These are phyloP conservation scores for Herpetospermum pedunculosum DNA, from an alignment of 306 rosid species.

Conservation along the genomic window DNA sequence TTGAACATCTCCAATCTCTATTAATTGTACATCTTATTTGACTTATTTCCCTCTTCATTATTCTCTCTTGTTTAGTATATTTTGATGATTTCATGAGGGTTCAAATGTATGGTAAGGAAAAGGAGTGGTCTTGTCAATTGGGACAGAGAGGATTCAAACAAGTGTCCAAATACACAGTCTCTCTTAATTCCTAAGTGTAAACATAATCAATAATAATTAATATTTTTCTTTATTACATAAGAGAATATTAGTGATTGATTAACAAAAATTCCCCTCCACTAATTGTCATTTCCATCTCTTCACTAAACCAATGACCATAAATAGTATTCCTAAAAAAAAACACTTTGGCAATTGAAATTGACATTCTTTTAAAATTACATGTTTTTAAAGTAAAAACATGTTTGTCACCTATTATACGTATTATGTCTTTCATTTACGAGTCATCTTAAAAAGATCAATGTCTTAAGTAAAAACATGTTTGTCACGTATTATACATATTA, in stretches of 20 bases:
- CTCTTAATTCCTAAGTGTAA: not conserved
- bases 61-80: not conserved
- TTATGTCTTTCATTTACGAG: no score
- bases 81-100: not conserved
- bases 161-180: not conserved
- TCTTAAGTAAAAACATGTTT: no score
- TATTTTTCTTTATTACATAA: not conserved
- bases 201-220: not conserved
- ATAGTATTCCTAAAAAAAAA: not conserved
- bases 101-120: not conserved
- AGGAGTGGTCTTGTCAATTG: constrained; percentile 1
- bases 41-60: not conserved
- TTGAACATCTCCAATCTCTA: not conserved
- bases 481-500: no score
- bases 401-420: no score
- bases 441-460: no score
- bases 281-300: not conserved
- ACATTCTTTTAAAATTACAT: not conserved
- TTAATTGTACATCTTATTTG: not conserved
- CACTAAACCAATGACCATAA: not conserved
- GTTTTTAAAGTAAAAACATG: no score
- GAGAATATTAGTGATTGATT: constrained; percentile 6
- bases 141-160: not conserved
- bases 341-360: not conserved
- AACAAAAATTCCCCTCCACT: not conserved